Evolutionary conservation across 495 filamentous ascomycete species (phyloP), one percentile per base, ranked within the genome.

Genomic region (Penicillium bialowiezense): DNA sequence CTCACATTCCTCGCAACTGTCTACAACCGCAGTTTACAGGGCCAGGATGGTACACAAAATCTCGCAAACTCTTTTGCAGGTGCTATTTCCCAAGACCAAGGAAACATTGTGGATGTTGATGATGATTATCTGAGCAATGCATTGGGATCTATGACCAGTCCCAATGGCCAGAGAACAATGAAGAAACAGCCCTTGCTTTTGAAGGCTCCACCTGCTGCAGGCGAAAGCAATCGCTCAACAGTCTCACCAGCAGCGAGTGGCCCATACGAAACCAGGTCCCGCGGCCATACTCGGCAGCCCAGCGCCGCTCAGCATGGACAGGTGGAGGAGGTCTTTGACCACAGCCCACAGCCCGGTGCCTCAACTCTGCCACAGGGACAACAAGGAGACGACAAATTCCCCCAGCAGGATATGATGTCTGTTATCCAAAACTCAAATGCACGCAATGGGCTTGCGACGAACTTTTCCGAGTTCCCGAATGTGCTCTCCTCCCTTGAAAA

Each of bases 1-100:
- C 75, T 98, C 13, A 96, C 90, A 24, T 98, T 97, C 65, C 79
- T 98, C 3, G 95, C 93, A 14, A 97, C 93, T 7, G 90, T 98
- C 7, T 98, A 97, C 73, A 88, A 93, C 56, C 87, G 85, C 48
- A 87, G 82, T 51, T 65, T 89, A 21, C 81, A 85, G 42, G 81
- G 80, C 5, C 74, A 81, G 44, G 83, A 82, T 36, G 72, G 71
- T 19, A 67, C 76, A 0, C 81, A 87, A 53, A 88, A 84, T 38
- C 75, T 90, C 20, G 82, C 84, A 14, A 86, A 87, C 50, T 79
- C 89, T 39, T 79, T 91, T 60, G 78, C 83, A 1, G 87, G 82
- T 35, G 81, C 82, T 41, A 85, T 90, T 31, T 79, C 81, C 65
- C 68, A 84, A 58, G 76, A 78, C 7, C 80, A 82, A 45, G 82